Base-by-base conservation (phyloP, 805 yeast species). In the Torulaspora franciscae region DNA sequence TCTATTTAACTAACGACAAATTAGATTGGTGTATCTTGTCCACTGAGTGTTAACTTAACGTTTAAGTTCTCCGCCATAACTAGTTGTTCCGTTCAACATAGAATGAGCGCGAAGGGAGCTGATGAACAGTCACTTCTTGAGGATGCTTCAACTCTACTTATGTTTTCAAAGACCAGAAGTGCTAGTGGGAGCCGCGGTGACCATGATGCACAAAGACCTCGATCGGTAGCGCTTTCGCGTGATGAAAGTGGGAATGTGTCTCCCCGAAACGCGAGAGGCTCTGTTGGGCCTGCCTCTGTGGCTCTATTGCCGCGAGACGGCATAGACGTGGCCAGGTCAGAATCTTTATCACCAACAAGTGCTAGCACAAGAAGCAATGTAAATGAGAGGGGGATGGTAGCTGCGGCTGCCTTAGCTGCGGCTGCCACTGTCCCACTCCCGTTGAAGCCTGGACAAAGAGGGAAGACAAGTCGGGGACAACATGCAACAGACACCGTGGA, bases 321-420 rank as follows among this genome's bases (percentile, higher is more conserved):
- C 14, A 45, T 17, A 7, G 39, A 41, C 27, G 10, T 8, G 13
- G n/a, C 6, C n/a, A 27, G 40, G 14, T 41, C 46, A 14, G 32
- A 26, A n/a, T 37, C 40, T 17, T 9, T 37, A 25, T 44, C 47
- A 8, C 32, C 43, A 8, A 28, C 25, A 8, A 13, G 40, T 14
- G 40, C 42, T 32, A 25, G 23, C 17, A 36, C 30, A 25, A 23
- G 34, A 7, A 23, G 26, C 13, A 23, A 28, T 13, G 17, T 24
- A 10, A 43, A 32, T 25, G 59, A 57, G 29, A 70, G 80, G 54
- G 87, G 85, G 0, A 72, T 75, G 54, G 83, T 84, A 7, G 93
- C 91, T 0, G 93, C 93, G 1, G 91, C 90, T 7, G 91, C 91
- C 0, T 68, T 85, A 40, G 88, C 89, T 3, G 87, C 85, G 0